Conservation (phyloP, 2,329 filamentous ascomycete genomes). For the Aspergillus flavus region DNA sequence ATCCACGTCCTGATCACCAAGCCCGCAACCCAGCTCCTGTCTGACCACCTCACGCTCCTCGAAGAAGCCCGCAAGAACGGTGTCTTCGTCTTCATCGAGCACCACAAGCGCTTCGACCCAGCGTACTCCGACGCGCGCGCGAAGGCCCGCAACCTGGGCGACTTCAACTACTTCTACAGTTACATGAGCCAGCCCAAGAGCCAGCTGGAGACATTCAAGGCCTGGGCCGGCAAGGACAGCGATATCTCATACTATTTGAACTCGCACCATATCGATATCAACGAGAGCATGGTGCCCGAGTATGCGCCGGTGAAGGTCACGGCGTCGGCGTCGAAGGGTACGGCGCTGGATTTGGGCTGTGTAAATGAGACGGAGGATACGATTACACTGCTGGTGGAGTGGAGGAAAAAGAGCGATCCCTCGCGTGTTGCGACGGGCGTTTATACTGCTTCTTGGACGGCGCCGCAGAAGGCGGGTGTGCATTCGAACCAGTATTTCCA, state of each 20-base stretch:
- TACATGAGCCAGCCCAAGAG: conserved; percentile 95
- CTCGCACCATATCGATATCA: conserved; percentile 90
- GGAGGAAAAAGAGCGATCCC: conserved; percentile 72
- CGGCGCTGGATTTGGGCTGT: conserved; percentile 78
- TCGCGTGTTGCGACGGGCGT: conserved; percentile 79
- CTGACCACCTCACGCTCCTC: conserved; percentile 76
- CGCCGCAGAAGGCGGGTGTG: conserved; percentile 88
- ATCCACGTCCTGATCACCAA: conserved; percentile 95
- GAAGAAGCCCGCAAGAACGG: conserved; percentile 70
- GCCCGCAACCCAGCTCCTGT: conserved; percentile 82
- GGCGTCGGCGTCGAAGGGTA: conserved; percentile 79
- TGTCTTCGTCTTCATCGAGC: conserved; percentile 91
- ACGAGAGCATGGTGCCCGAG: conserved; percentile 86
- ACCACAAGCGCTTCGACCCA: conserved; percentile 95
- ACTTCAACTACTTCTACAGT: conserved; percentile 98
- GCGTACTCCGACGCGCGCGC: conserved; percentile 86
- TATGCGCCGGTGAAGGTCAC: conserved; percentile 77
- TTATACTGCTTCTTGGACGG: conserved; percentile 94
- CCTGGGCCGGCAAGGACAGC: conserved; percentile 87
- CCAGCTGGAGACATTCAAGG: conserved; percentile 91
- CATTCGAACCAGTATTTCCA: conserved; percentile 98
- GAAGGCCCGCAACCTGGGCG: conserved; percentile 74
- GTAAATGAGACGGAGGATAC: conserved; percentile 84
- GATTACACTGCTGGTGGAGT: conserved; percentile 86
- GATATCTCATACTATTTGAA: conserved; percentile 98